Percentiles rank a stretch among this genome's conserved stretches.
Evolutionary conservation across 805 yeast species (phyloP).

Genomic region (Nakazawaea populi): DNA sequence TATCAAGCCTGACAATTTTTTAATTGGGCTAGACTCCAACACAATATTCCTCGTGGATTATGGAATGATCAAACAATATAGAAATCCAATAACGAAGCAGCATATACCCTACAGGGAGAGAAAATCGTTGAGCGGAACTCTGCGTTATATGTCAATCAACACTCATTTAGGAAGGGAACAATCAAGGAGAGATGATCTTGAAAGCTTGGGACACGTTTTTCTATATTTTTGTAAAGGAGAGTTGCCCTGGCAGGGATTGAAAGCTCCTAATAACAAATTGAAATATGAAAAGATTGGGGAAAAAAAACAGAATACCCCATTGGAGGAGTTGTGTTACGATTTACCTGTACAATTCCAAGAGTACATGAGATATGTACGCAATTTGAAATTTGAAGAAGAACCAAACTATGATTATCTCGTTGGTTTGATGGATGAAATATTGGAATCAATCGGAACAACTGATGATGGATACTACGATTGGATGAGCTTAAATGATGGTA

Average conservation of each 20-base stretch:
- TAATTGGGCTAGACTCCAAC: slow-evolving; percentile 66
- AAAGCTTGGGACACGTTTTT: slow-evolving; percentile 77
- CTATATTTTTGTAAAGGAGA: slow-evolving; percentile 74
- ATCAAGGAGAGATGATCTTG: slow-evolving; percentile 77
- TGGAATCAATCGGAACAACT: slow-evolving; percentile 50
- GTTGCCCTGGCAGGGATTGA: slow-evolving; percentile 87
- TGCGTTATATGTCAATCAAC: slow-evolving; percentile 82
- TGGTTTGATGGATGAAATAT: slow-evolving; percentile 51
- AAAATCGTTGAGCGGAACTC: slow-evolving; percentile 78
- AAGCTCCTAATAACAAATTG: slow-evolving; percentile 79
- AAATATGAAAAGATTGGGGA: slow-evolving; percentile 83
- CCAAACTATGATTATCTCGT: slow-evolving; percentile 72
- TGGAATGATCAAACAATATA: slow-evolving; percentile 83
- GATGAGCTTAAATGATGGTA: slow-evolving; percentile 74
- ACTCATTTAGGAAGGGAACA: slow-evolving; percentile 87
- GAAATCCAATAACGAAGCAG: slow-evolving; percentile 74
- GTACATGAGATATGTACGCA: slow-evolving; percentile 62
- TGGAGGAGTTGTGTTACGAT: slow-evolving; percentile 54
- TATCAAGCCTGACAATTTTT: slow-evolving; percentile 78
- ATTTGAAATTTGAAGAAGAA: slow-evolving; percentile 69
- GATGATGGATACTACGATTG: slow-evolving; percentile 75
- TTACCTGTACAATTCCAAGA: slow-evolving; percentile 73
- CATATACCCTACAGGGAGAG: slow-evolving; percentile 81
- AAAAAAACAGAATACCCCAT: slow-evolving; percentile 65
- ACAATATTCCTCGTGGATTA: slow-evolving; percentile 71